Conservation (phyloP, 1,284 basidiomycete genomes). For the Earliella scabrosa region DNA sequence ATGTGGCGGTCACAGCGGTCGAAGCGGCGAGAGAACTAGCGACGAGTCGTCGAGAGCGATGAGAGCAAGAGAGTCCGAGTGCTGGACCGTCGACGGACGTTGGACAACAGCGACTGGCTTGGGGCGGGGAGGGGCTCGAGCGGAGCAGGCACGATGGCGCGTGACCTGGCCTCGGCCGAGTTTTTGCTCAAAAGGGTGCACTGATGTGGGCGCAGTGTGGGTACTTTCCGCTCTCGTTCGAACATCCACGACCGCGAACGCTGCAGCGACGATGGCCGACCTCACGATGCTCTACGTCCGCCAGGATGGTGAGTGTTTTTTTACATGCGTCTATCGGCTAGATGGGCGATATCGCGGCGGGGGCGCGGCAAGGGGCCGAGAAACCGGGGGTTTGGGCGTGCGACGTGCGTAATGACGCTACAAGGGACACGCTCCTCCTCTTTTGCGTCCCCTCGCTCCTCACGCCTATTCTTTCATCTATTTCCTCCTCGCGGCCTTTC, state of each 20-base stretch:
- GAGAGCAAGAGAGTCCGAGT: too few species aligned
- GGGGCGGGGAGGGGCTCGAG: background rate
- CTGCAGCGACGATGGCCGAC: background rate
- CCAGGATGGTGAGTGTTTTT: background rate
- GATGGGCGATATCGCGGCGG: background rate
- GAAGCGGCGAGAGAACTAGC: too few species aligned
- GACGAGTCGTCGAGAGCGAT: too few species aligned
- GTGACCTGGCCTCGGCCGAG: background rate
- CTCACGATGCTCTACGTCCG: background rate
- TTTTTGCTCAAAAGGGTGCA: background rate
- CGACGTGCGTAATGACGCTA: slow-evolving; percentile 3
- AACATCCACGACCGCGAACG: background rate
- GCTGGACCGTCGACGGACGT: too few species aligned
- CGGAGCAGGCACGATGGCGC: background rate
- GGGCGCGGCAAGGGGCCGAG: background rate
- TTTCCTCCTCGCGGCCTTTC: background rate
- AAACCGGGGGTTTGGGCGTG: background rate
- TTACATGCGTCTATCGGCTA: background rate
- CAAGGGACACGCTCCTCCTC: background rate
- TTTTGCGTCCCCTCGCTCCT: background rate
- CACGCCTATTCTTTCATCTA: background rate
- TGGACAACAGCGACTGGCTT: too few species aligned
- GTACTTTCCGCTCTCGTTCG: background rate
- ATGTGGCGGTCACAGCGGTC: too few species aligned
- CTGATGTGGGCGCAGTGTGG: background rate